Conservation (phyloP, 164 flowering plant species). For the Euptelea pleiosperma region DNA sequence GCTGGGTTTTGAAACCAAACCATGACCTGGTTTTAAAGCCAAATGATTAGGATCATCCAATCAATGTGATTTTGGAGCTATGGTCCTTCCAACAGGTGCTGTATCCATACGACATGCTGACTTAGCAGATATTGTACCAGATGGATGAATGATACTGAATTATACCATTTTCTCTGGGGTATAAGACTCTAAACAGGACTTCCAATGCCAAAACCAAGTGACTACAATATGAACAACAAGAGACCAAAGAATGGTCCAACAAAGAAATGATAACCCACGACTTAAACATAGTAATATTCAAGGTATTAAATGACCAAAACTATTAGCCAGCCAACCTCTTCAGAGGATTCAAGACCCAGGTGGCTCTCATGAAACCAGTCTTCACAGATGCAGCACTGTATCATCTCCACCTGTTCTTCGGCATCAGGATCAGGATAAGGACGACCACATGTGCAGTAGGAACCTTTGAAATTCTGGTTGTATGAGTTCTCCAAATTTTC, state of each 20-base stretch:
- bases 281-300: neutral
- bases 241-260: neutral
- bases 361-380: conserved; percentile 99
- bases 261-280: neutral
- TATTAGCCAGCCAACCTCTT: conserved; percentile 45
- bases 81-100: too few relatives aligned
- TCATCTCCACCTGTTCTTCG: conserved; percentile 94
- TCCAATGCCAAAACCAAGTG: neutral
- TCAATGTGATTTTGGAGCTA: neutral
- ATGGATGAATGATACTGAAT: too few relatives aligned
- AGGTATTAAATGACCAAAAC: neutral
- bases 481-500: conserved; percentile 73
- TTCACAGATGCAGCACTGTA: conserved; percentile 95
- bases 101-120: too few relatives aligned
- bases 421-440: conserved; percentile 94
- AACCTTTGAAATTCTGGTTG: conserved; percentile 94
- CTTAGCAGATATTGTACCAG: too few relatives aligned
- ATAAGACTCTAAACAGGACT: neutral
- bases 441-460: conserved; percentile 78
- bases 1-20: too few relatives aligned
- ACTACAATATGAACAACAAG: neutral
- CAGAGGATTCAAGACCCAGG: conserved; percentile 62
- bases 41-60: too few relatives aligned
- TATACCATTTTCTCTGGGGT: too few relatives aligned
- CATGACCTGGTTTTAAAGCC: neutral